A percentile compares a stretch with the other conserved stretches of the same genome.
Evolutionary conservation across 164 flowering plant species (phyloP).

Genomic region (Warburgia ugandensis): DNA sequence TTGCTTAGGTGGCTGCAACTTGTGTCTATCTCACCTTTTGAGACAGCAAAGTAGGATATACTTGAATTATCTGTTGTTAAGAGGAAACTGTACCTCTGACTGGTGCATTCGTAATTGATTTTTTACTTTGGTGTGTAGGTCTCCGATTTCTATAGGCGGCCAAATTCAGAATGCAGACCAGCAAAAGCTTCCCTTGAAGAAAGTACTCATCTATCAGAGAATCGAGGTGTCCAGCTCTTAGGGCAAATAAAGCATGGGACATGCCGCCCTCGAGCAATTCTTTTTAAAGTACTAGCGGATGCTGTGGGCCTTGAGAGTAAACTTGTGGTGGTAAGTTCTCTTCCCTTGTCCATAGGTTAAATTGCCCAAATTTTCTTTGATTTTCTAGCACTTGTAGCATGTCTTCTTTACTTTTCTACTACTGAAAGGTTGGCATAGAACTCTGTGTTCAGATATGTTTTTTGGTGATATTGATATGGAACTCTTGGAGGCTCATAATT

Average conservation of each 20-base stretch:
- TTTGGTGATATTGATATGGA: background rate
- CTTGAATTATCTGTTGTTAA: too few species aligned
- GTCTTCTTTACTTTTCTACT: background rate
- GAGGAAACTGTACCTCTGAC: background rate
- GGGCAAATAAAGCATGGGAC: conserved; percentile 90
- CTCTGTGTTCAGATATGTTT: background rate
- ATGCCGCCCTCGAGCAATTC: conserved; percentile 87
- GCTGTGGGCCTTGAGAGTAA: conserved; percentile 88
- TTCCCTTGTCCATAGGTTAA: background rate
- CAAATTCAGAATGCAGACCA: conserved; percentile 63
- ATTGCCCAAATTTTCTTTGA: background rate
- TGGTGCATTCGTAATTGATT: background rate
- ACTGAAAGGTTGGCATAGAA: background rate
- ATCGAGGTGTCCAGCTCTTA: conserved; percentile 63
- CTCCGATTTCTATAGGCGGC: conserved; percentile 73
- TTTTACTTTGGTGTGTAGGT: conserved; percentile 39
- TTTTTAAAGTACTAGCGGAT: conserved; percentile 97
- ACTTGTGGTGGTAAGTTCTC: conserved; percentile 68
- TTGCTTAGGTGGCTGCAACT: too few species aligned
- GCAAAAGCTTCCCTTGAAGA: conserved; percentile 72
- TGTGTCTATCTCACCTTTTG: too few species aligned
- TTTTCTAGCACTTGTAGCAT: background rate
- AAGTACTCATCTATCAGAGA: conserved; percentile 39
- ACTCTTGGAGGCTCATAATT: background rate
- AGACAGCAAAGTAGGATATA: too few species aligned